phyloP scores from a whole-genome alignment of 441 rosid genomes.

The Francoa sonchifolia region DNA sequence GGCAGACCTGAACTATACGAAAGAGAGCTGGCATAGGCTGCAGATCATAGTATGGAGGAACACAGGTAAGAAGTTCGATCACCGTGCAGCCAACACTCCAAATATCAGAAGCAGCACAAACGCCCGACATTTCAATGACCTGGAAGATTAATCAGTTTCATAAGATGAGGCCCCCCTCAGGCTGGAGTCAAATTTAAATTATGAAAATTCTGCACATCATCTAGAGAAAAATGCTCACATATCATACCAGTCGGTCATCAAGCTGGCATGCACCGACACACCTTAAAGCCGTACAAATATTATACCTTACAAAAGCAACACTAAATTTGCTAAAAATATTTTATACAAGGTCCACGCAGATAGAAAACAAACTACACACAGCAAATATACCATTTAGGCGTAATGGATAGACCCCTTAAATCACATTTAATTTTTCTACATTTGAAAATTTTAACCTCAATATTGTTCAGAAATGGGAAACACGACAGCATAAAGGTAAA shows the following conservation, averaged over 20 bases:
- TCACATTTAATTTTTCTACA: not conserved
- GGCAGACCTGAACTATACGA: constrained; percentile 91
- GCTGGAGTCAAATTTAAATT: not conserved
- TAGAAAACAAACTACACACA: not conserved
- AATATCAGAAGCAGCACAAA: constrained; percentile 98
- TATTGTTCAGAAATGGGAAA: not conserved
- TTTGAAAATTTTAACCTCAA: too few relatives aligned
- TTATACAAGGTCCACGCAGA: not conserved
- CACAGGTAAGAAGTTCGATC: constrained; percentile 90
- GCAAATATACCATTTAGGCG: not conserved
- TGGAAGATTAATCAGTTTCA: constrained; percentile 24
- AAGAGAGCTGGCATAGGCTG: constrained; percentile 99
- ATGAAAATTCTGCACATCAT: not conserved
- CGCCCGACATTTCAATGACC: constrained; percentile 99
- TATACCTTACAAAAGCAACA: too few relatives aligned
- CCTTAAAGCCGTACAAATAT: too few relatives aligned
- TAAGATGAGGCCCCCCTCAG: constrained; percentile 8
- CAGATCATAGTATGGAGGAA: constrained; percentile 96
- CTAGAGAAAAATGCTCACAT: not conserved
- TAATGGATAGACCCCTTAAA: too few relatives aligned
- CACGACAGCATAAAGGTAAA: too few relatives aligned
- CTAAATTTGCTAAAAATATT: too few relatives aligned
- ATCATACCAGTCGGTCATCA: not conserved
- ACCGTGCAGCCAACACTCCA: constrained; percentile 99
- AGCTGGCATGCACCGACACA: too few relatives aligned